These are phyloP conservation scores for Nitzschia sp. DNA, from an alignment of 108 stramenopile species.

Conservation along the genomic window DNA sequence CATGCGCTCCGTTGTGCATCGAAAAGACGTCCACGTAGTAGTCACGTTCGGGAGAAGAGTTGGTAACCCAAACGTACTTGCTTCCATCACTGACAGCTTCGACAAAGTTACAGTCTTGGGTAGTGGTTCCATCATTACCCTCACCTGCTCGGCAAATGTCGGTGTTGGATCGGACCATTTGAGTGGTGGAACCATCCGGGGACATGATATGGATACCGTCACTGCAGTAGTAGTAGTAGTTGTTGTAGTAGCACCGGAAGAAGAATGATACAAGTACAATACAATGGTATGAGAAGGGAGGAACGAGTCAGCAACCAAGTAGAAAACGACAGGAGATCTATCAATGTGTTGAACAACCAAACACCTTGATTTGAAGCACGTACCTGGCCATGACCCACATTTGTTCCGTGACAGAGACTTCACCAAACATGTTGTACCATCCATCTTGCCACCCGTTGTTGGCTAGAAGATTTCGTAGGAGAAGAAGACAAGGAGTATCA, in stretches of 20 bases:
- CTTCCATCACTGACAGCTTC: not conserved
- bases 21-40: not conserved
- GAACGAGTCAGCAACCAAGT: no score
- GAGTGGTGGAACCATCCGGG: not conserved
- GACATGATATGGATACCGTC: not conserved
- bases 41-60: not conserved
- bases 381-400: conserved; percentile 2
- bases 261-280: no score
- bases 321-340: no score
- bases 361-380: not conserved
- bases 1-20: not conserved
- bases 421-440: not conserved
- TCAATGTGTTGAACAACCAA: no score
- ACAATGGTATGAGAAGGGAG: no score
- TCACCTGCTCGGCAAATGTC: not conserved
- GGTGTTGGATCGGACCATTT: not conserved
- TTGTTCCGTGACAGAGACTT: not conserved
- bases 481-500: no score
- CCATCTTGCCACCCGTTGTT: not conserved
- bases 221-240: no score
- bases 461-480: not conserved
- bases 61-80: conserved; percentile 1
- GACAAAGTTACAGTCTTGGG: not conserved
- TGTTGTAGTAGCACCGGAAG: no score
- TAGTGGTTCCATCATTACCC: not conserved